Percentiles rank a stretch among this genome's conserved stretches.
Evolutionary conservation across 2,329 filamentous ascomycete species (phyloP).

Genomic region (Aureobasidium uvarum): DNA sequence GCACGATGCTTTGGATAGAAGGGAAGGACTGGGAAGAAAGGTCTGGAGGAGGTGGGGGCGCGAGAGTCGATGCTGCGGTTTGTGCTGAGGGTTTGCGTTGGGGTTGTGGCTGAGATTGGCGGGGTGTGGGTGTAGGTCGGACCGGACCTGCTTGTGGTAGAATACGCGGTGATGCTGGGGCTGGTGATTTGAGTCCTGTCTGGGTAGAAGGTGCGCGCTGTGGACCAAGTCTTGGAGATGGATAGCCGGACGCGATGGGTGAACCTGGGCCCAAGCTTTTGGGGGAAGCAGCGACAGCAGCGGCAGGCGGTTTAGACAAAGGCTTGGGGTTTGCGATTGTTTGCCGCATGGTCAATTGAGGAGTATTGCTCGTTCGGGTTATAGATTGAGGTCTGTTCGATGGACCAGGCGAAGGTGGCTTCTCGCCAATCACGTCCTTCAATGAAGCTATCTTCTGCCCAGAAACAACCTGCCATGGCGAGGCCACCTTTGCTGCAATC

Average conservation of each 20-base stretch:
- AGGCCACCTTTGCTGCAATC: slow-evolving; percentile 31
- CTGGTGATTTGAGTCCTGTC: slow-evolving; percentile 28
- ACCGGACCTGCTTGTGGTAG: not conserved
- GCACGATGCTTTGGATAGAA: slow-evolving; percentile 49
- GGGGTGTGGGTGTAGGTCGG: slow-evolving; percentile 24
- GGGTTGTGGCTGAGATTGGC: slow-evolving; percentile 1
- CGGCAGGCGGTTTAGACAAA: slow-evolving; percentile 24
- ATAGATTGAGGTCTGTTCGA: slow-evolving; percentile 17
- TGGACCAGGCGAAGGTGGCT: slow-evolving; percentile 36
- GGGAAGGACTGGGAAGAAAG: slow-evolving; percentile 40
- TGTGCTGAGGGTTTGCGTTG: slow-evolving; percentile 22
- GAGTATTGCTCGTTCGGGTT: slow-evolving; percentile 40
- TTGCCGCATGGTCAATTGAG: slow-evolving; percentile 61
- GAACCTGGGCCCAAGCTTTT: slow-evolving; percentile 23
- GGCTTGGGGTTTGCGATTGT: slow-evolving; percentile 53
- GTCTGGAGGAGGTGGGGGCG: slow-evolving; percentile 32
- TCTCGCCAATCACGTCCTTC: slow-evolving; percentile 49
- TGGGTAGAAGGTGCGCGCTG: not conserved
- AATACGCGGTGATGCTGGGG: slow-evolving; percentile 15
- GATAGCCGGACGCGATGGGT: not conserved
- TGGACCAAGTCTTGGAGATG: slow-evolving; percentile 17
- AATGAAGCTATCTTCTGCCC: slow-evolving; percentile 52
- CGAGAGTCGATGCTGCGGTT: slow-evolving; percentile 11
- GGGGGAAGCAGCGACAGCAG: slow-evolving; percentile 13
- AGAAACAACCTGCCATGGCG: slow-evolving; percentile 66